Base-by-base conservation (phyloP, 2,329 filamentous ascomycete species). In the Alternaria solani region DNA sequence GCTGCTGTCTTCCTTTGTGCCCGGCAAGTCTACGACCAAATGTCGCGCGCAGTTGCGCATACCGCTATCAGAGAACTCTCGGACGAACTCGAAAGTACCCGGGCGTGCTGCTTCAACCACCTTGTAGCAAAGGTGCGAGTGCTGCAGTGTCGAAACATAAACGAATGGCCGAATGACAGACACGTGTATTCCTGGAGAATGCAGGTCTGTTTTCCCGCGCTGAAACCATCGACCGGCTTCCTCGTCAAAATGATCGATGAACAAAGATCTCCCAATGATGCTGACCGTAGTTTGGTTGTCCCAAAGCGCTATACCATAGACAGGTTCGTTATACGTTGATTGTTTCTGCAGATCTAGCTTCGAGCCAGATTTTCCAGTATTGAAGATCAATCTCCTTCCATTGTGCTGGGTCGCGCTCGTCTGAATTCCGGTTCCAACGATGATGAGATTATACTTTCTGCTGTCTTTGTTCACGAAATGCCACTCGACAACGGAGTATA, bases 401-500 rank as follows among this genome's bases (percentile, higher is more conserved):
- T 42, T 64, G 28, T 75, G 68, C 25, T 67, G 67, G 4, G 65
- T 69, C 1, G 51, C 12, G 4, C 58, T 59, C 9, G 57, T 46
- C 9, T 53, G 66, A 12, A 75, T 60, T 1, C 74, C 72, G 16
- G 86, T 87, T 4, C 86, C 83, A 11, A 91, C 83, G 14, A 92
- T 81, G 32, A 92, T 81, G 70, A 88, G 90, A 2, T 85, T 82
- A 75, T 89, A 90, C 0, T 78, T 82, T 56, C 84, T 86, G n/a
- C 81, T 82, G 5, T 66, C 60, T 38, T 86, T 82, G 56, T 86
- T 85, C 32, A 81, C 78, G 62, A 86, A 87, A 5, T 81, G 74
- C 91, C 91, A 93, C 62, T 91, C 88, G 1, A 84, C 75, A 7
- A 93, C 75, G 1, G 86, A 83, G 43, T 86, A 81, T 1, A 93